Conservation (phyloP, 192 early-diverging fungal species). For the Haplosporangium gracile region DNA sequence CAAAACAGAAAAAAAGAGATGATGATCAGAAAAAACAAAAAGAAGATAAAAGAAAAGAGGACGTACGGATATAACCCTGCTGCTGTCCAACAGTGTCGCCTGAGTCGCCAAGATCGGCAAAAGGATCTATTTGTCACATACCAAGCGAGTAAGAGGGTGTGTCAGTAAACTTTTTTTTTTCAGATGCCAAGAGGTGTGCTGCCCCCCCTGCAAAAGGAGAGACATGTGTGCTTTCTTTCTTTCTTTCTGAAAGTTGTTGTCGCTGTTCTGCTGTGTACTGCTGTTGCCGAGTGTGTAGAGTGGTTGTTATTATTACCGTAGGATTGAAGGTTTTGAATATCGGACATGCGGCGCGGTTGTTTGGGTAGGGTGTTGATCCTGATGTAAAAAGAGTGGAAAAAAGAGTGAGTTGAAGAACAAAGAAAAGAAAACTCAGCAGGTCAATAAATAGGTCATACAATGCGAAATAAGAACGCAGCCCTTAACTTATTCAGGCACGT, state of each 20-base stretch:
- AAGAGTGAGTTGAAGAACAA: not conserved
- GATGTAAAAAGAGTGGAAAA: not conserved
- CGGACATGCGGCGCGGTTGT: conserved; percentile 60
- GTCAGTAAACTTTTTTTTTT: not conserved
- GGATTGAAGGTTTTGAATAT: conserved; percentile 61
- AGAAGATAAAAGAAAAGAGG: not conserved
- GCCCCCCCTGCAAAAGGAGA: too few species aligned
- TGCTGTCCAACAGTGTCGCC: conserved; percentile 54
- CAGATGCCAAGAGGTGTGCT: not conserved
- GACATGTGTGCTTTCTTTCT: not conserved
- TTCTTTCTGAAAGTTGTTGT: not conserved
- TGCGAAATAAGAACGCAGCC: not conserved
- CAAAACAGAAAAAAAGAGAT: conserved; percentile 5
- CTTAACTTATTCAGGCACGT: not conserved
- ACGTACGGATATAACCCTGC: conserved; percentile 63
- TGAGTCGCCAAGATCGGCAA: conserved; percentile 62
- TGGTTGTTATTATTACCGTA: conserved; percentile 45
- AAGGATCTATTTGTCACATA: conserved; percentile 53
- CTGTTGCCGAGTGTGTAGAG: not conserved
- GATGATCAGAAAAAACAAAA: not conserved
- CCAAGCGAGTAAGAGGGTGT: not conserved
- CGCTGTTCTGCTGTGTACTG: not conserved
- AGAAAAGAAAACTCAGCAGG: not conserved
- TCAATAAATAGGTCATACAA: not conserved
- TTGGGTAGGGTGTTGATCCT: conserved; percentile 14